Base-by-base conservation (phyloP, 169 alveolate genomes). In the Cryptosporidium ubiquitum region DNA sequence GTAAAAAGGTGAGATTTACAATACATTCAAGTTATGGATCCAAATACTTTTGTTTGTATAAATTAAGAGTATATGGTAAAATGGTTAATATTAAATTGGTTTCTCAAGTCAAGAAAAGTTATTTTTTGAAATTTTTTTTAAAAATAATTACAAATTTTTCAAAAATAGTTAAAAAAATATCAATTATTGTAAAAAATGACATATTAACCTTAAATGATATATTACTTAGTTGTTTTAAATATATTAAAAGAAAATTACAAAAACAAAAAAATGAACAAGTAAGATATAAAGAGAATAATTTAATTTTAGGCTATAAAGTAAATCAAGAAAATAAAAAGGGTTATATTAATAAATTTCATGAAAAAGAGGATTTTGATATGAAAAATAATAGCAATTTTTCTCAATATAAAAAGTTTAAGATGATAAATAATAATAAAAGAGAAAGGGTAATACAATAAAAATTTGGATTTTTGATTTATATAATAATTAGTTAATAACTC, bases 21-120 rank as follows among this genome's bases (percentile, higher is more conserved):
- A 79, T 79, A 20, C 37, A 47, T n/a, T 79, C 89, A 39, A 79
- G 69, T 29, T 79, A 79, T 47, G 89, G 89, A n/a, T 5, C 23
- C 1, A 61, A 39, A 12, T 16, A 61, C 39, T 60, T 44, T 29
- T 79, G 89, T 64, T 44, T 79, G 39, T 79, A 79, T 16, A 79
- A 64, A 61, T 49, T 79, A 6, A 79, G 89, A 79, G 39, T 79
- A 16, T 79, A 61, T 31, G 89, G 89, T 2, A 47, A 79, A 9
- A 23, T 7, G 35, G 66, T 64, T 35, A 14, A 33, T 5, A 26
- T 0, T 64, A 16, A n/a, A 14, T 64, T 35, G 5, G 20, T 6
- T 64, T 64, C 71, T 35, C 6, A 26, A 26, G 31, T 35, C 14
- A 33, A 64, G 10, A 31, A 29, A 33, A 26, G 4, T 26, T 31